A percentile compares a stretch with the other conserved stretches of the same genome.
Conservation (phyloP, 495 filamentous ascomycete genomes). For the Delitschia confertaspora region DNA sequence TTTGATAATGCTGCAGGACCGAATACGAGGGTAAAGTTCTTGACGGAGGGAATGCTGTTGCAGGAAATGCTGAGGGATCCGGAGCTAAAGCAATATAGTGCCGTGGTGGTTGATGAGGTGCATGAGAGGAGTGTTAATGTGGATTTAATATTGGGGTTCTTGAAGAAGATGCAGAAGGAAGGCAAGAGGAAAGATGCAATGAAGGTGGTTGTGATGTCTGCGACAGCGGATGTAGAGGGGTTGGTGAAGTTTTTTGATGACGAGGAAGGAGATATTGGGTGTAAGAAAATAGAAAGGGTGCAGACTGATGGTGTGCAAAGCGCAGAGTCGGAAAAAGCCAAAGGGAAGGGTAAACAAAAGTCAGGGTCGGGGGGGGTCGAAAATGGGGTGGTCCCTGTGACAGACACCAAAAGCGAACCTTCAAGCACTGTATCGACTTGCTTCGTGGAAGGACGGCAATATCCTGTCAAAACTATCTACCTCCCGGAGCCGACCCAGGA, state of each 20-base stretch:
- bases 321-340: background rate
- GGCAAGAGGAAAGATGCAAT: conserved; percentile 53
- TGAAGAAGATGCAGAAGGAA: conserved; percentile 57
- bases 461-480: conserved; percentile 72
- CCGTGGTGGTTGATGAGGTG: conserved; percentile 89
- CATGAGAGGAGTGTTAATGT: conserved; percentile 97
- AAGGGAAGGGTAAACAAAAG: background rate
- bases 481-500: conserved; percentile 69
- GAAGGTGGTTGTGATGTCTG: conserved; percentile 94
- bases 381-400: background rate
- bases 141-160: conserved; percentile 79
- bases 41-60: conserved; percentile 94
- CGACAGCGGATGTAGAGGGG: conserved; percentile 78
- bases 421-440: conserved; percentile 42
- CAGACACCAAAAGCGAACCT: background rate
- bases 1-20: conserved; percentile 80
- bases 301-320: background rate
- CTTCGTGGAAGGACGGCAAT: conserved; percentile 80
- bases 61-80: conserved; percentile 91
- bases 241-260: conserved; percentile 64
- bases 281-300: background rate
- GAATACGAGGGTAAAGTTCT: conserved; percentile 73
- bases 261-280: background rate
- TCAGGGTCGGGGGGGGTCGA: no score
- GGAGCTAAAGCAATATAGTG: conserved; percentile 72